Evolutionary conservation across 176 grass and related monocot species (phyloP).

Genomic region (Eremochloa ophiuroides): DNA sequence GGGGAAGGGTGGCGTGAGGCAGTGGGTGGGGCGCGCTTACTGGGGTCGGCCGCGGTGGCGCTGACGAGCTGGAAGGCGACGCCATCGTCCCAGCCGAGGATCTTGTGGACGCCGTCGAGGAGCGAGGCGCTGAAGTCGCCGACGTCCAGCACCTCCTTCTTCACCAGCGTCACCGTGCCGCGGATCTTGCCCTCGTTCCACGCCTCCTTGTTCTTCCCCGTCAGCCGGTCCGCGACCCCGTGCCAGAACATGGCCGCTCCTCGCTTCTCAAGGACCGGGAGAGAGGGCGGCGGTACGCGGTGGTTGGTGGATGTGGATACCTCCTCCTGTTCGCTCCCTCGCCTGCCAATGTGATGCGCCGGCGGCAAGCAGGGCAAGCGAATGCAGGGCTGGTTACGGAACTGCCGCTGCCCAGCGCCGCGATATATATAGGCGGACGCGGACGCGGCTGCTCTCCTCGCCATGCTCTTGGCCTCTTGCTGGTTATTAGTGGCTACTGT

Average conservation of each 20-base stretch:
- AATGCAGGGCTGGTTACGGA: neutral
- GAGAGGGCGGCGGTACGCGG: neutral
- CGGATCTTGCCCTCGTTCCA: constrained; percentile 46
- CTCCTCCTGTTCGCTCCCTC: neutral
- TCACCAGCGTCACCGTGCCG: constrained; percentile 53
- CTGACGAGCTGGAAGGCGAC: constrained; percentile 67
- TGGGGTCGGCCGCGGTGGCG: constrained; percentile 46
- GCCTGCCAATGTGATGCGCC: neutral
- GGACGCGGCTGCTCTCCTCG: too few relatives aligned
- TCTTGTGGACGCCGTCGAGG: constrained; percentile 48
- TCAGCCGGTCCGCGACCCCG: constrained; percentile 32
- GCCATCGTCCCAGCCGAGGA: constrained; percentile 43
- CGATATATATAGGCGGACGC: constrained; percentile 1
- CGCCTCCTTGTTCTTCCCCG: constrained; percentile 55
- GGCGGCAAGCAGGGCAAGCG: neutral
- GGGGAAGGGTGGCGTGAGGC: too few relatives aligned
- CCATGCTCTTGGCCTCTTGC: too few relatives aligned
- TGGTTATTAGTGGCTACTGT: neutral
- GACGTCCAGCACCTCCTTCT: constrained; percentile 51
- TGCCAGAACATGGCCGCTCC: constrained; percentile 34
- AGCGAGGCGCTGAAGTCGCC: constrained; percentile 55
- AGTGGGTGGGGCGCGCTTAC: constrained; percentile 19
- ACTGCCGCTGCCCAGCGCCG: neutral
- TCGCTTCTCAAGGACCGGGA: neutral
- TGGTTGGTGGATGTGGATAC: neutral